Base-by-base conservation (phyloP, 2,329 filamentous ascomycete genomes). In the Parastagonospora nodorum region DNA sequence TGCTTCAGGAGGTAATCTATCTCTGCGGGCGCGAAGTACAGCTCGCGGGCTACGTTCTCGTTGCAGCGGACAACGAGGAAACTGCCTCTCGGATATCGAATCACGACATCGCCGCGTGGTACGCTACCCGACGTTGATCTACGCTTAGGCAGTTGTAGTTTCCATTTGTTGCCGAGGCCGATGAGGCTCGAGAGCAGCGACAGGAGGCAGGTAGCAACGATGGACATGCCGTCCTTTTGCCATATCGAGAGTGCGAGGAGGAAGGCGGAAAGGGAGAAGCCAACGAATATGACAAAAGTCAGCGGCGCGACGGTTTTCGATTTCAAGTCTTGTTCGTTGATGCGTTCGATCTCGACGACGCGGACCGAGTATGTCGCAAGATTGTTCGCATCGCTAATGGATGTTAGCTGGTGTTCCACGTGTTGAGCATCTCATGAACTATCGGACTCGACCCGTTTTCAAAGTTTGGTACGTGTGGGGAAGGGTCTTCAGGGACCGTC, bases 21-120 rank as follows among this genome's bases (percentile, higher is more conserved):
- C 39, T 75, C 72, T 57, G 81, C 79, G 0, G 78, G 79, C 4
- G 79, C 78, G 53, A 81, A 82, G 60, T 78, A 82, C 0, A 82
- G 68, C 55, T 81, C 78, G 11, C 79, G 71, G 2, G 80, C 78
- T 2, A 81, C 74, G 4, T 78, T 67, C 50, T 82, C 80, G n/a
- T 73, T 62, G 56, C 80, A 82, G 31, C 74, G 72, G 3, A 82
- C 76, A 4, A 82, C 68, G 11, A 81, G 68, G 51, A 79, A 82
- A 53, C 72, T 78, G 31, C 79, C 80, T 50, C 80, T 80, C 0
- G 77, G 77, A 55, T 81, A 81, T 12, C 78, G 72, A 31, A 82
- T 79, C 1, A 82, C 77, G 0, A 79, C 74, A 45, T 81, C 78
- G 3, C 76, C 77, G 0, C 59, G 62, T 2, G 76, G 76, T 1